Evolutionary conservation across 148 eudicot species (phyloP).

Genomic region (Chenopodium quinoa): DNA sequence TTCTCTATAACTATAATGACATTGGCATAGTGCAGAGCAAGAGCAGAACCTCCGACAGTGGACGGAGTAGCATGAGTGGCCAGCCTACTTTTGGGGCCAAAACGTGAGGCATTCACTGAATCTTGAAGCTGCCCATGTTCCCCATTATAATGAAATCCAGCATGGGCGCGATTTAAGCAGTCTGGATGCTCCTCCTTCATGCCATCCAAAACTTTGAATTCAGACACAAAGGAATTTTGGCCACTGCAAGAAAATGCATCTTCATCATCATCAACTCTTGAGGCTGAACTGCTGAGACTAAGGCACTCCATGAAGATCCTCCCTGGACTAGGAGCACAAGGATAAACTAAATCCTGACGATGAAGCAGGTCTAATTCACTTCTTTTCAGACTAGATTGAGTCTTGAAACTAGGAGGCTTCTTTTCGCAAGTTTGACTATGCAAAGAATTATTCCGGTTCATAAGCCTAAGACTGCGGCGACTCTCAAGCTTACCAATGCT

Average conservation of each 20-base stretch:
- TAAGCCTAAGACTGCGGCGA: neutral
- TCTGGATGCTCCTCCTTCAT: slow-evolving; percentile 42
- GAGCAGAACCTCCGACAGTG: slow-evolving; percentile 85
- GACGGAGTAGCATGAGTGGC: slow-evolving; percentile 54
- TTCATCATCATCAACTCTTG: slow-evolving; percentile 58
- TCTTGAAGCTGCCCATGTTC: slow-evolving; percentile 31
- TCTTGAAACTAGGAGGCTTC: slow-evolving; percentile 29
- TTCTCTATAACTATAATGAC: slow-evolving; percentile 79
- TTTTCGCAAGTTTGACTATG: slow-evolving; percentile 32
- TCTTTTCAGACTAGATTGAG: slow-evolving; percentile 32
- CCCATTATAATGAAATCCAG: slow-evolving; percentile 17
- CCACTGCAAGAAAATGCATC: slow-evolving; percentile 39
- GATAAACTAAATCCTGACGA: slow-evolving; percentile 47
- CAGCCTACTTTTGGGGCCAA: slow-evolving; percentile 54
- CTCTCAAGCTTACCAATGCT: slow-evolving; percentile 24
- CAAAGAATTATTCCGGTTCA: slow-evolving; percentile 35
- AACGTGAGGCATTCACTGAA: slow-evolving; percentile 29
- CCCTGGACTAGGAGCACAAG: slow-evolving; percentile 83
- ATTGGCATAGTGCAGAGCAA: slow-evolving; percentile 90
- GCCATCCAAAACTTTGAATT: slow-evolving; percentile 38
- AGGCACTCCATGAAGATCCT: slow-evolving; percentile 86
- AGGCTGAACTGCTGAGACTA: slow-evolving; percentile 64
- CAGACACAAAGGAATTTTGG: slow-evolving; percentile 46
- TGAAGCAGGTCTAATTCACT: slow-evolving; percentile 42
- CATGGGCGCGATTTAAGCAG: slow-evolving; percentile 28